Conservation (phyloP, 108 stramenopile genomes). For the Schizochytrium sp. region DNA sequence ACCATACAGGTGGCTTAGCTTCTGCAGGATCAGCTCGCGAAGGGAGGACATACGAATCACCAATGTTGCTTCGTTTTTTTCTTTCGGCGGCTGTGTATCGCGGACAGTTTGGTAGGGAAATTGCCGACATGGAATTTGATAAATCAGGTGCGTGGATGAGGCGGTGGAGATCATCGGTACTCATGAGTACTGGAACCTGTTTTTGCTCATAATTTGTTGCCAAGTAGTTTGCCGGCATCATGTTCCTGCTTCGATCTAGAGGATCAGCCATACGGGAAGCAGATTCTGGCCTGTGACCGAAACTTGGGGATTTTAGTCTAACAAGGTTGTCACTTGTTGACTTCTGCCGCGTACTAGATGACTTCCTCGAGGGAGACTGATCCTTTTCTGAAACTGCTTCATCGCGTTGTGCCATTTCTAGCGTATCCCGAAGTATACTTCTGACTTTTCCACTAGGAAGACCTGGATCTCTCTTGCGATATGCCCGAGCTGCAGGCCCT, state of each 20-base stretch:
- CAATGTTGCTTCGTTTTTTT: not conserved
- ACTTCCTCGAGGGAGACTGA: too few species aligned
- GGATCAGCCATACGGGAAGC: conserved; percentile 9
- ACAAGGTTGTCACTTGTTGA: not conserved
- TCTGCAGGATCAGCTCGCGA: not conserved
- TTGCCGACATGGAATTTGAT: too few species aligned
- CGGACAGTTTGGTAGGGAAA: too few species aligned
- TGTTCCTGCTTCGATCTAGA: not conserved
- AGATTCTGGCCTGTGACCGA: not conserved
- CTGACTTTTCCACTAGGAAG: not conserved
- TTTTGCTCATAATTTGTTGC: too few species aligned
- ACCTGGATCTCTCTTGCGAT: not conserved
- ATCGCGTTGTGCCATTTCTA: not conserved
- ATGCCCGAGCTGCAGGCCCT: conserved; percentile 23
- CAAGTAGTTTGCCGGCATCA: too few species aligned
- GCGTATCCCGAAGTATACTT: not conserved
- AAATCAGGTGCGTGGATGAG: not conserved
- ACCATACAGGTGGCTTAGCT: not conserved
- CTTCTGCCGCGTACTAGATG: too few species aligned
- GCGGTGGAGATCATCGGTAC: conserved; percentile 2
- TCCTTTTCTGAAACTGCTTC: not conserved
- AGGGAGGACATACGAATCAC: not conserved
- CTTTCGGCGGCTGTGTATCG: too few species aligned
- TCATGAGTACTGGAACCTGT: not conserved
- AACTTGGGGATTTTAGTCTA: not conserved